Evolutionary conservation across 208 protist species (phyloP), one percentile per base, ranked within the genome.

Genomic region (Acanthamoeba castellanii): DNA sequence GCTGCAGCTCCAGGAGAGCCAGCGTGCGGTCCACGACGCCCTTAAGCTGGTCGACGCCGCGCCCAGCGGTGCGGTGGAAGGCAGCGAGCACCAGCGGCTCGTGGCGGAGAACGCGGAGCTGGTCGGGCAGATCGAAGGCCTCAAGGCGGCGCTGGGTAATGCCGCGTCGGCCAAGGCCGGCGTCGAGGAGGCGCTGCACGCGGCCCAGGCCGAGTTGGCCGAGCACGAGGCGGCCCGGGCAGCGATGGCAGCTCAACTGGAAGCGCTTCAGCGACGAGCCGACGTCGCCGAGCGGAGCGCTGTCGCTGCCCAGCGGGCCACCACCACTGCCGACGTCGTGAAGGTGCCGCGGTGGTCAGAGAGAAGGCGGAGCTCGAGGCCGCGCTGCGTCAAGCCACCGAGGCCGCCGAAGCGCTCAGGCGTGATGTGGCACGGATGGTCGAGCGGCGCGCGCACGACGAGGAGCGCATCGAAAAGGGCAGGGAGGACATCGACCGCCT

Each of bases 401-500:
- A 85, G 13, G 78, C 34, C 47, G 20, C 78, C 6, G 78, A 85
- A 7, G 18, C 50, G 78, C 78, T 85, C 47, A 85, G 61, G 78
- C 78, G 50, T n/a, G 78, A 85, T 14, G 20, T 85, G 25, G 37
- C 50, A 16, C 78, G 78, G 5, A 25, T 85, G 45, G 2, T 8
- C 18, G 47, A 85, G 47, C 42, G 59, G 50, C 37, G 78, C 9
- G 5, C 6, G n/a, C 47, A 85, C 50, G 45, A 85, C 78, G 78
- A 85, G 42, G 78, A 50, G 45, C 78, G n/a, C 42, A 22, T 85
- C 9, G 47, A 59, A 11, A 52, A 85, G 78, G 47, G 78, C 47
- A 3, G 78, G 37, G 22, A n/a, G 25, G 78, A 85, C 50, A 85
- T 85, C 78, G 78, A 85, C 22, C 78, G 47, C 47, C 37, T 85